Conservation (phyloP, 1,284 basidiomycete species). For the Tremellales sp. region DNA sequence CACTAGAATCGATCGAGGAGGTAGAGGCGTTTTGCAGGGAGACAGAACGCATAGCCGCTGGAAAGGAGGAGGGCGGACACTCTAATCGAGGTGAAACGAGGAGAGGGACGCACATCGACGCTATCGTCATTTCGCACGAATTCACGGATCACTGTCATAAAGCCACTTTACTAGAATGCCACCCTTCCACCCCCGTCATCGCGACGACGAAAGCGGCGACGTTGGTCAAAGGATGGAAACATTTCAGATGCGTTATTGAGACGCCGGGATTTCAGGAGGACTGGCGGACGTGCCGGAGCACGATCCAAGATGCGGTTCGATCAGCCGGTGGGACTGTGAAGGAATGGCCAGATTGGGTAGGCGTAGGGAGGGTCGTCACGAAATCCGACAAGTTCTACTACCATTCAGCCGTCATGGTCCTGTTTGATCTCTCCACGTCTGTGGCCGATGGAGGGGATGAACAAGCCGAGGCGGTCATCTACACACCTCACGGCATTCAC, state of each 20-base stretch:
- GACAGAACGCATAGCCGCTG: slow-evolving; percentile 5
- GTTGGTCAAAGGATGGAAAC: slow-evolving; percentile 18
- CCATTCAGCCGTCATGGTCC: slow-evolving; percentile 17
- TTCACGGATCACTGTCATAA: slow-evolving; percentile 22
- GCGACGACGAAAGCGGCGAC: slow-evolving; percentile 22
- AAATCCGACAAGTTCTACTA: slow-evolving; percentile 23
- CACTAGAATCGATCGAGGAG: slow-evolving; percentile 12
- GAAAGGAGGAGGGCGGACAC: neutral
- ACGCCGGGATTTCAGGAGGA: slow-evolving; percentile 12
- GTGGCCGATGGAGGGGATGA: neutral
- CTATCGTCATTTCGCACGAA: slow-evolving; percentile 17
- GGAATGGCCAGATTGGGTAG: slow-evolving; percentile 11
- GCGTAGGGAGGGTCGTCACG: slow-evolving; percentile 16
- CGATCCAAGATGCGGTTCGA: neutral
- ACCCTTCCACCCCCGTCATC: slow-evolving; percentile 12
- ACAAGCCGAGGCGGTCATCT: slow-evolving; percentile 13
- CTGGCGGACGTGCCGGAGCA: neutral
- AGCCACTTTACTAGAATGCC: slow-evolving; percentile 14
- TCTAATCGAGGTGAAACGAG: neutral
- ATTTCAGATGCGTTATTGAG: slow-evolving; percentile 18
- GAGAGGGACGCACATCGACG: slow-evolving; percentile 7
- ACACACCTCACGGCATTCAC: slow-evolving; percentile 26
- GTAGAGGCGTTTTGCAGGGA: slow-evolving; percentile 14
- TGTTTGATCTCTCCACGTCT: slow-evolving; percentile 5
- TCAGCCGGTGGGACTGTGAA: neutral